Evolutionary conservation across 2,329 filamentous ascomycete species (phyloP), one percentile per base, ranked within the genome.

Genomic region (Ceratocystiopsis sp.): DNA sequence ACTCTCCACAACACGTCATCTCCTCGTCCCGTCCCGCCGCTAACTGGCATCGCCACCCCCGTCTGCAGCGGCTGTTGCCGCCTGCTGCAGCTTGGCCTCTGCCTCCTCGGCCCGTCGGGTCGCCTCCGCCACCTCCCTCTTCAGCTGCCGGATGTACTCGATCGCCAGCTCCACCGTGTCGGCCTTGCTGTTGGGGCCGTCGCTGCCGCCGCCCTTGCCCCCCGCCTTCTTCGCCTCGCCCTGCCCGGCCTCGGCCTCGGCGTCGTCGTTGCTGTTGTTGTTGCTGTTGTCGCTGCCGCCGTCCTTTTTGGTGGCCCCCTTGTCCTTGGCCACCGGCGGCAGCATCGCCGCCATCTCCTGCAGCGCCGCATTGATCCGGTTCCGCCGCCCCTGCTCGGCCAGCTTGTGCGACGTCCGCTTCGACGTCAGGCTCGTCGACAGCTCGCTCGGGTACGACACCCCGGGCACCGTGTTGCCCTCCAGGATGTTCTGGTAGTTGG

Each of bases 371-470:
- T 98, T 98, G 61, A 98, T 96, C 40, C 91, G 77, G 57, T 98
- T 96, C 46, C 91, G 72, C 40, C 91, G 78, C 8, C 91, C 91
- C 63, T 98, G 91, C 62, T 98, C 91, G 16, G 91, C 91, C 51
- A 98, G 84, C 61, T 98, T 98, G 65, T 98, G 91, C 37, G 86
- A 94, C 2, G 91, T 96, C 42, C 89, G 80, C 65, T 98, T 98
- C 3, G 86, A 94, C 0, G 87, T 95, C 21, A 98, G 66, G 50
- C 94, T 94, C 18, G 87, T 93, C 8, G 87, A 93, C 37, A 98
- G 69, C 42, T 87, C 84, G 52, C 83, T 85, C 1, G 89, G 87
- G 52, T 95, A 96, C 1, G 81, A 82, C 13, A 95, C 81, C 13
- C 89, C 89, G 0, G 87, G 87, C 1, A 95, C 76, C 44, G 80